A percentile compares a stretch with the other conserved stretches of the same genome.
Evolutionary conservation across 805 yeast genomes (phyloP).

Genomic region (Nakazawaea ernobii): DNA sequence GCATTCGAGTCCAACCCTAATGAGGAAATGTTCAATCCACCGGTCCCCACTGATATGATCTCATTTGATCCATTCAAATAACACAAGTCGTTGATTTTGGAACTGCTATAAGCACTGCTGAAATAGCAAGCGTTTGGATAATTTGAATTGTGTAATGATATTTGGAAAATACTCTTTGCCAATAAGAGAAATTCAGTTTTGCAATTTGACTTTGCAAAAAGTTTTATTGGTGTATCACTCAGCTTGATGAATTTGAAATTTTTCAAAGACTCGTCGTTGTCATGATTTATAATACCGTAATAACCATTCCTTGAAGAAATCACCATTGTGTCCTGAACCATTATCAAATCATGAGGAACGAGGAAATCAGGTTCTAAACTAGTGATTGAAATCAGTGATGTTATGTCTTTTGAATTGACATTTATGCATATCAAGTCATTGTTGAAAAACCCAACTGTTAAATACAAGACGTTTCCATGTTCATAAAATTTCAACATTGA

Average conservation of each 20-base stretch:
- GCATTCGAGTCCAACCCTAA: not conserved
- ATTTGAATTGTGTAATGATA: conserved; percentile 17
- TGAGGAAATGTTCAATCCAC: conserved; percentile 3
- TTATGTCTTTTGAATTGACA: not conserved
- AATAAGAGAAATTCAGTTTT: conserved; percentile 16
- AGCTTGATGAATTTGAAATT: conserved; percentile 1
- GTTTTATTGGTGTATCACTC: not conserved
- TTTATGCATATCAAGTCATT: conserved; percentile 1
- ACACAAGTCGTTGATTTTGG: not conserved
- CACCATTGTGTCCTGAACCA: not conserved
- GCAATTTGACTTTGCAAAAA: not conserved
- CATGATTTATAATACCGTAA: not conserved
- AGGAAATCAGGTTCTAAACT: not conserved
- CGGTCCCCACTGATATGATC: not conserved
- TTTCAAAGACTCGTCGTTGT: too few species aligned
- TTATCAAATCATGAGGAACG: conserved; percentile 6
- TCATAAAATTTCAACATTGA: conserved; percentile 6
- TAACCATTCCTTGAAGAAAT: conserved; percentile 8
- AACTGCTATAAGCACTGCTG: conserved; percentile 12
- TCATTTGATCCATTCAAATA: not conserved
- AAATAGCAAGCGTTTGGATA: conserved; percentile 23
- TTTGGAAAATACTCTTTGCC: conserved; percentile 22
- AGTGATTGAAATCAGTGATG: not conserved
- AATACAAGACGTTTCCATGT: not conserved
- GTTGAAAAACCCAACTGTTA: conserved; percentile 8